Evolutionary conservation across 1,284 basidiomycete species (phyloP), one percentile per base, ranked within the genome.

Genomic region (Irpex sp.): DNA sequence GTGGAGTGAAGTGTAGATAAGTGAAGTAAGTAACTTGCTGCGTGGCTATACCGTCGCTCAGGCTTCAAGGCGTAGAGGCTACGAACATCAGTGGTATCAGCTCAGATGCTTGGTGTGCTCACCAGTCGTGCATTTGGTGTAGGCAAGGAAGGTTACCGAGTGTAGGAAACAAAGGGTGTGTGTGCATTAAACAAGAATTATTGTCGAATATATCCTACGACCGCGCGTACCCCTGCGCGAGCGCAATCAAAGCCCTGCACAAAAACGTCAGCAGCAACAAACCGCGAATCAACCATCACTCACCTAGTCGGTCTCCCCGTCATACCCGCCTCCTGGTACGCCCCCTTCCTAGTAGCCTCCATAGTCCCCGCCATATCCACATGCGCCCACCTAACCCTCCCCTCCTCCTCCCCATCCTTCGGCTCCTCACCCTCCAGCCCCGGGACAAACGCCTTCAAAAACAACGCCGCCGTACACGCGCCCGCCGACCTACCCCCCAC

Each of bases 291-390:
- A 1, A 6, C 10, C 4, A 12, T 10, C 45, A 42, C 83, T 61
- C 71, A 85, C 82, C 88, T 79, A 65, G 90, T 88, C 54, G 90
- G 88, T 36, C 91, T 82, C 5, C 92, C 92, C 10, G 91, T 91
- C 86, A 94, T 87, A 3, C 89, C 90, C 64, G 80, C 85, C 71
- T 85, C 85, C 72, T 87, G 82, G 73, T 94, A 94, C 2, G 82
- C 78, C 2, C 76, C 78, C 19, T 82, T 71, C 60, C 84, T 73
- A 14, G 81, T 84, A 53, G 80, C 80, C 73, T 90, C 88, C 90
- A 93, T 93, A 37, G 82, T 78, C 14, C 93, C 92, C 12, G 91
- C 93, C 63, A 94, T 94, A 70, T 95, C 94, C 42, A 93, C 74
- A 72, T 94, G 91, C 2, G 91, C 91, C 89, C 90, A 93, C 61